Evolutionary conservation across 164 flowering plant genomes (phyloP), one percentile per base, ranked within the genome.

Genomic region (Aristolochia californica): DNA sequence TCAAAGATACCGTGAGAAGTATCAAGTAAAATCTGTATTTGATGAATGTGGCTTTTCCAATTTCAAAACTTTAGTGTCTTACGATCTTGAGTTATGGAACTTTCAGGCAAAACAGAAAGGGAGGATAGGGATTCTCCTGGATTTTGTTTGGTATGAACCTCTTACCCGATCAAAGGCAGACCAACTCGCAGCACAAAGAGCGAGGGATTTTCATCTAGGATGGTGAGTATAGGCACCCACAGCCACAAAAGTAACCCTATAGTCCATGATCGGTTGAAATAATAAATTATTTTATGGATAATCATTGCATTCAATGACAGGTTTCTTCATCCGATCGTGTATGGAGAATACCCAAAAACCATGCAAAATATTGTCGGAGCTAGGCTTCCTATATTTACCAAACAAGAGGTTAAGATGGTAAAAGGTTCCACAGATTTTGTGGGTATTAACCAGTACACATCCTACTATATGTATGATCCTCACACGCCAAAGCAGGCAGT

Each of bases 101-200:
- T 48, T 56, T 13, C 56, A 66, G 69, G 44, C 34, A 24, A 24
- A 40, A n/a, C 64, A 66, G 40, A 44, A 61, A 61, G 62, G 68
- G 17, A 58, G 45, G 47, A 64, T 58, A 12, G 68, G 68, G 13
- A 64, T 64, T 58, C 68, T 66, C 17, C 28, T 66, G 43, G 65
- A 61, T 52, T 66, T 66, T 61, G 65, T 61, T 26, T 66, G 70
- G 70, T 66, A 49, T 61, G 70, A 66, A 52, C 70, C 70, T 48
- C 62, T 66, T 16, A 61, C 65, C 18, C 28, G 30, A 2, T 38
- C 51, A 4, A 66, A 55, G 22, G 57, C 20, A 15, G 70, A 66
- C 23, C 50, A 25, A 20, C 7, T 11, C 2, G 65, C 65, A 24
- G 60, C 70, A 20, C 58, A 66, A 45, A 61, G 65, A 23, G 56